A percentile compares a stretch with the other conserved stretches of the same genome.
These are phyloP conservation scores for Candida tropicalis DNA, from an alignment of 1,139 yeast species.

Conservation along the genomic window DNA sequence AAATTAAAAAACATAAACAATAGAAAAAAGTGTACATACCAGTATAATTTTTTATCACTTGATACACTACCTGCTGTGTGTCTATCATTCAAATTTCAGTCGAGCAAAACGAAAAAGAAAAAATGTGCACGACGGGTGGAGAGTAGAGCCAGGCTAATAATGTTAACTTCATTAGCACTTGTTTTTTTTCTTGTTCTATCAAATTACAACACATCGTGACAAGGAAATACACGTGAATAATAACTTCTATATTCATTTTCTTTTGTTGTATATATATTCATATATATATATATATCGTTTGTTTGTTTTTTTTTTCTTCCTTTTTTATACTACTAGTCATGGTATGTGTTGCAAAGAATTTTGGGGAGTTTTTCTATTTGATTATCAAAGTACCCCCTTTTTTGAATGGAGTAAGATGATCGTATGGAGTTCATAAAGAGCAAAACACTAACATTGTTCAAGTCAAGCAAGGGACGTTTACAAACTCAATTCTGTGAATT, in stretches of 20 bases:
- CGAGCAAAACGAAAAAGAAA: no score
- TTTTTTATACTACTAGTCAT: constrained; percentile 1
- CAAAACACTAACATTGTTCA: constrained; percentile 7
- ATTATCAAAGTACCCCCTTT: neutral
- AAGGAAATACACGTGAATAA: no score
- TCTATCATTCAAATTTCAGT: no score
- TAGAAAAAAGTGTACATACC: neutral
- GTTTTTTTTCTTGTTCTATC: no score
- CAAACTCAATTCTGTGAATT: constrained; percentile 32
- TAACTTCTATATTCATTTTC: no score
- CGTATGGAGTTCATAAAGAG: neutral
- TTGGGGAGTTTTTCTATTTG: neutral
- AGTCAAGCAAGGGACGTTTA: constrained; percentile 17
- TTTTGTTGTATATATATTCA: no score
- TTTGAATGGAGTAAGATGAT: neutral
- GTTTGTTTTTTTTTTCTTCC: neutral
- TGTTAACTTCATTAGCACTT: no score
- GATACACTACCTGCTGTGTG: no score
- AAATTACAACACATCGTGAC: no score
- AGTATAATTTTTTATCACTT: constrained; percentile 7
- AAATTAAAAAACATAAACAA: neutral
- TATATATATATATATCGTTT: constrained; percentile 3
- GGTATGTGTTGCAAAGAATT: constrained; percentile 5
- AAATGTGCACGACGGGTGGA: no score
- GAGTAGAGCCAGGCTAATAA: no score